A percentile compares a stretch with the other conserved stretches of the same genome.
These are phyloP conservation scores for Penicillium sp. DNA, from an alignment of 2,329 filamentous ascomycete species.

Conservation along the genomic window DNA sequence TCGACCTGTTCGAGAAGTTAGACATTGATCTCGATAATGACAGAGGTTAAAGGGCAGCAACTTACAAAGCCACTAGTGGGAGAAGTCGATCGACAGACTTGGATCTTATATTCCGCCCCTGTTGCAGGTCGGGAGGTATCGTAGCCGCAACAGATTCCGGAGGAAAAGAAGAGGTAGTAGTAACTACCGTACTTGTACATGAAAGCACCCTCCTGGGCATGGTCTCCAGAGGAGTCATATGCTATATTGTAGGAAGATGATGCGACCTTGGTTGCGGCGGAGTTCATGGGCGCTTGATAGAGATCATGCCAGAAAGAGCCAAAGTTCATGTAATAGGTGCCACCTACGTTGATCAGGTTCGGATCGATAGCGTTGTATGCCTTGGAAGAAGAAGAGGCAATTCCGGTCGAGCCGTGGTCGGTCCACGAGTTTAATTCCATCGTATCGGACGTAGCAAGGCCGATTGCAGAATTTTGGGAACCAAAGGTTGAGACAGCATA, in stretches of 20 bases:
- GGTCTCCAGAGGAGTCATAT: conserved; percentile 56
- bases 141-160: conserved; percentile 65
- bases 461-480: conserved; percentile 65
- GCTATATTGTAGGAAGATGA: conserved; percentile 54
- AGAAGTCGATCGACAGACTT: conserved; percentile 63
- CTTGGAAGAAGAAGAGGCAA: conserved; percentile 45
- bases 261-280: conserved; percentile 34
- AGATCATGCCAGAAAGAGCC: conserved; percentile 72
- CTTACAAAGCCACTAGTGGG: conserved; percentile 59
- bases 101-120: conserved; percentile 69
- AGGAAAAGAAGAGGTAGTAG: conserved; percentile 69
- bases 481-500: conserved; percentile 69
- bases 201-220: conserved; percentile 62
- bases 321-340: conserved; percentile 60
- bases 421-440: conserved; percentile 43
- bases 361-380: conserved; percentile 66
- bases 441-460: conserved; percentile 56
- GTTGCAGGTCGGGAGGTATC: conserved; percentile 55
- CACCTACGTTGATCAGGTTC: conserved; percentile 53
- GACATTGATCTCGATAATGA: neutral
- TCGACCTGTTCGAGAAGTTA: conserved; percentile 47
- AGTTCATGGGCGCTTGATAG: conserved; percentile 60
- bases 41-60: neutral
- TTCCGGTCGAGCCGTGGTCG: conserved; percentile 37
- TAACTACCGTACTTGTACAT: conserved; percentile 60